Base-by-base conservation (phyloP, 1,139 yeast genomes). In the Saccharomyces hybrid region DNA sequence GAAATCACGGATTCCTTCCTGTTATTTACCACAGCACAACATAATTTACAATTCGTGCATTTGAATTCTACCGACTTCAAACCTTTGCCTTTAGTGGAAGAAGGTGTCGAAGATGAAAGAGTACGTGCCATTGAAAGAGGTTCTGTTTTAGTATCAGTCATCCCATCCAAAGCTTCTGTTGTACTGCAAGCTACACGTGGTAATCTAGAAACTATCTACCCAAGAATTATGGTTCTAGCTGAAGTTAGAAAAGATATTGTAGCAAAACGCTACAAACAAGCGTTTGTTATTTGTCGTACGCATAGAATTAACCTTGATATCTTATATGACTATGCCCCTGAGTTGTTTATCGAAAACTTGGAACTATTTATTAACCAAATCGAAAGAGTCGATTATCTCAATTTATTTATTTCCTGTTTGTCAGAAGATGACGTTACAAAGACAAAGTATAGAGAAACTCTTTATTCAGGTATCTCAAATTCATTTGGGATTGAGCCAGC, bases 101-200 rank as follows among this genome's bases (percentile, higher is more conserved):
- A 77, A 14, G 61, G 67, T 26, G 67, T 68, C 9, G 68, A 63
- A 47, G 97, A 90, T 69, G 99, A 93, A 72, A 81, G 97, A 71
- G 78, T 87, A 23, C 81, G 99, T 62, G 82, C 85, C 55, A 84
- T 95, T 54, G 99, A 95, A 71, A 79, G 97, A 59, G 99, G 99
- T 0, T 88, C 97, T 0, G 64, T 86, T 32, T 72, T 95, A 52
- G 88, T 93, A 0, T 77, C 93, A 47, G 83, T 82, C 0, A 84
- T 90, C 67, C 97, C 98, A 0, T 82, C 95, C 0, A 86, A 82
- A 56, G 84, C 90, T 55, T 81, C 95, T 0, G 90, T 95, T 16
- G 83, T 88, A 2, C 75, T 95, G 54, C 97, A 95, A 70, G 97
- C 97, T 2, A 96, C 96, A 56, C 80, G 99, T 69, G 99, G 99